phyloP scores from a whole-genome alignment of 2,329 filamentous ascomycete species.

The Aureobasidium sp. region DNA sequence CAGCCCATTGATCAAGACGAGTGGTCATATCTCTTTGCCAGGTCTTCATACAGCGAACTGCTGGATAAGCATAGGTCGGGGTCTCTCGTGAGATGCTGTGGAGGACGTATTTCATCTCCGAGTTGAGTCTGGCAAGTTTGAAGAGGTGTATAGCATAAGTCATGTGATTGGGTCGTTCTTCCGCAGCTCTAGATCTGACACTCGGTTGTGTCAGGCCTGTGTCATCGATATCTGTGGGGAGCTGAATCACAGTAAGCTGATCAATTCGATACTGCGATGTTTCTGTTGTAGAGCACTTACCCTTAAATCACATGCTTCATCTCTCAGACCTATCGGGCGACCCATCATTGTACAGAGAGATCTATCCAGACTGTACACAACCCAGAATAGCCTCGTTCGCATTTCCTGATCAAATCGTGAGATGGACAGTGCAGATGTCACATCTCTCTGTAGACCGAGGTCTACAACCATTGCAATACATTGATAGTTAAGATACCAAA shows the following conservation, averaged over 20 bases:
- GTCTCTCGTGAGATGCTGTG: constrained; percentile 6
- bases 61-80: constrained; percentile 1
- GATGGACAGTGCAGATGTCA: neutral
- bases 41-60: constrained; percentile 4
- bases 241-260: neutral
- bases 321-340: constrained; percentile 1
- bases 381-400: constrained; percentile 7
- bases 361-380: constrained; percentile 8
- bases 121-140: constrained; percentile 5
- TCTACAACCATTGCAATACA: constrained; percentile 10
- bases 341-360: constrained; percentile 11
- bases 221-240: neutral
- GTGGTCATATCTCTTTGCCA: constrained; percentile 1
- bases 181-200: neutral
- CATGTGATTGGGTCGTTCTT: neutral
- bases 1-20: constrained; percentile 1
- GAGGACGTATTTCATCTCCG: constrained; percentile 12
- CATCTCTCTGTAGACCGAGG: neutral
- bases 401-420: neutral
- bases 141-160: constrained; percentile 5
- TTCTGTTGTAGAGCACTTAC: neutral
- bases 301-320: constrained; percentile 3
- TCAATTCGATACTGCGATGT: no score
- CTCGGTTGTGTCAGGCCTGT: neutral
- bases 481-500: constrained; percentile 11